Evolutionary conservation across 495 filamentous ascomycete genomes (phyloP), one percentile per base, ranked within the genome.

Genomic region (Neurospora cerealis): DNA sequence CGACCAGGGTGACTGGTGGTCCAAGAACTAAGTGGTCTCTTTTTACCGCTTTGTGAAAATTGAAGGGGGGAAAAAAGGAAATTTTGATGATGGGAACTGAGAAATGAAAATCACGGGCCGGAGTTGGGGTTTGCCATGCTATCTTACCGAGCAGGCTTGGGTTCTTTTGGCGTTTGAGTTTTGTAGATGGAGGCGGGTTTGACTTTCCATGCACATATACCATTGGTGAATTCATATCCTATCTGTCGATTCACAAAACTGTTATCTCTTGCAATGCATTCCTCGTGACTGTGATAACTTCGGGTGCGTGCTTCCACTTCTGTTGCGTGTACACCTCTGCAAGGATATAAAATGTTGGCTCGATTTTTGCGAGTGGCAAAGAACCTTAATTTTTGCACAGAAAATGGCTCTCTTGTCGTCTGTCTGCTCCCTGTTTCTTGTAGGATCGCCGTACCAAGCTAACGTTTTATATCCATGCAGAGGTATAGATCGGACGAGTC

Each of bases 1-100:
- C 80, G 94, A 96, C 81, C 95, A 97, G 82, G 96, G 96, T 79
- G 95, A 98, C 85, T 99, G 95, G 95, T 99, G 94, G 94, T 71
- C 71, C 69, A 79, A 74, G 77, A 60, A 70, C n/a, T 80, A 76
- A 79, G 44, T 21, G 44, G 73, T 41, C 2, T 32, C 19, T 38
- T 21, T 72, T 15, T 8, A 46, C 71, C 24, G 42, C 19, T 34
- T n/a, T n/a, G 9, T 60, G 17, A 34, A 37, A 34, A 3, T 70
- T 28, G 69, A n/a, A 41, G 4, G 10, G n/a, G 34, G 15, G 5
- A 24, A 37, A 70, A 70, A 21, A 17, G 21, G n/a, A 21, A 38
- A 6, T 38, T 62, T 19, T 46, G 13, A 32, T 34, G 71, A 28
- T 34, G 42, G 21, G 71, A 60, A 66, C 54, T 66, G 54, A 66